Base-by-base conservation (phyloP, 148 eudicot species). In the Rhododendron ovatum region DNA sequence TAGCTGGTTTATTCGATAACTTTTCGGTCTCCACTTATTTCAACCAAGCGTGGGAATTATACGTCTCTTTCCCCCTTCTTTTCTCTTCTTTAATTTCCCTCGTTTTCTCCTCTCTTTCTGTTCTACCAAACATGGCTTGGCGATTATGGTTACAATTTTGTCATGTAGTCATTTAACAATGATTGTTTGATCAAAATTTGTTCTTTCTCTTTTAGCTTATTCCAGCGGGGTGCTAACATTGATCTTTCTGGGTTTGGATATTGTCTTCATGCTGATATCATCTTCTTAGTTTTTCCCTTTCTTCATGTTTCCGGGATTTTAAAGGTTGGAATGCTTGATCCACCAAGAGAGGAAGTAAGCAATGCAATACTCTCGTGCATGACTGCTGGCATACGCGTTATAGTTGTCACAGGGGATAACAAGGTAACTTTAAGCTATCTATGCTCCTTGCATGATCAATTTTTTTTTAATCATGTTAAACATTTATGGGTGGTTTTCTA, bases 271-370 rank as follows among this genome's bases (percentile, higher is more conserved):
- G 20, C 48, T 78, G 50, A 18, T 18, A 48, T 35, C 20, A 18
- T 81, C 28, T 50, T 26, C 85, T n/a, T 18, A 53, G 39, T 80
- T 84, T 30, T 57, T 33, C 35, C 83, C 41, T 41, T 37, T 55
- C 59, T 50, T n/a, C 30, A 53, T 18, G 78, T 7, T 83, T 47
- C 82, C 51, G 11, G 7, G 6, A 24, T 35, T 53, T 37, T 88
- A 39, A 88, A 97, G 99, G 98, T 97, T 81, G 99, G 99, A 84
- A 97, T 97, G 99, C 98, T 97, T 91, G 99, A 97, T 92, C 99
- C 99, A 76, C 98, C 99, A 82, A 92, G 99, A 90, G 96, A 93
- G 84, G 99, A 95, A 90, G 99, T 94, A 78, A 91, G 91, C 84
- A 91, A 95, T 86, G 99, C 99, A 39, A 93, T 97, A 63, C 87